Conservation (phyloP, 164 flowering plant genomes). For the Vitis riparia region DNA sequence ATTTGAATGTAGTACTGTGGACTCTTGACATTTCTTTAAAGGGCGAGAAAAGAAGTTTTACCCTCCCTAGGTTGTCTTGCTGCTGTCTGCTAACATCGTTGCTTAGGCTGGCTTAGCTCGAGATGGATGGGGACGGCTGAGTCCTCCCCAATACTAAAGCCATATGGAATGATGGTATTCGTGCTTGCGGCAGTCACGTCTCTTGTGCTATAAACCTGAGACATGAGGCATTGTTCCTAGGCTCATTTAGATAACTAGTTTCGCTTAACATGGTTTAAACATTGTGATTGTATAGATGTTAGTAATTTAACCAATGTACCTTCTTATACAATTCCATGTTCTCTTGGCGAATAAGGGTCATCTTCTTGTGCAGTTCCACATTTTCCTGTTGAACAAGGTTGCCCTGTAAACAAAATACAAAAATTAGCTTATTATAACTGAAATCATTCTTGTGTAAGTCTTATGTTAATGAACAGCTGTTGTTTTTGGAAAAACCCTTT, state of each 20-base stretch:
- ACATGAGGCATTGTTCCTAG: background rate
- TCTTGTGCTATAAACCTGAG: slow-evolving; percentile 32
- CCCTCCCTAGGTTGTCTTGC: slow-evolving; percentile 6
- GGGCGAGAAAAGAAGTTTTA: slow-evolving; percentile 1
- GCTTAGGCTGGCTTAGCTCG: slow-evolving; percentile 28
- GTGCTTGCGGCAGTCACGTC: slow-evolving; percentile 4
- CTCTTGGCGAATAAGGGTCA: slow-evolving; percentile 29
- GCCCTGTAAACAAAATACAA: slow-evolving; percentile 22
- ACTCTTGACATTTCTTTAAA: background rate
- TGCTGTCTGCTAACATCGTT: slow-evolving; percentile 9
- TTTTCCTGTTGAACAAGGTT: slow-evolving; percentile 34
- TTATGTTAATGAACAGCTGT: background rate
- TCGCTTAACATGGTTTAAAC: background rate
- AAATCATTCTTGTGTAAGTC: background rate
- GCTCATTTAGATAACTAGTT: slow-evolving; percentile 1
- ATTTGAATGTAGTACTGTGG: background rate
- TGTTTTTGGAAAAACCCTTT: slow-evolving; percentile 29
- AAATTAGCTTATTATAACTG: background rate
- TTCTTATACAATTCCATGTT: slow-evolving; percentile 29
- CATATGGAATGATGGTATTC: slow-evolving; percentile 11
- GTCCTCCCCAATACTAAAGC: slow-evolving; percentile 12
- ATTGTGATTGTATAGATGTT: background rate
- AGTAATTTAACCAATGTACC: slow-evolving; percentile 22
- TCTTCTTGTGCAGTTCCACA: slow-evolving; percentile 32
- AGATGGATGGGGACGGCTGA: slow-evolving; percentile 14